phyloP scores from a whole-genome alignment of 2,329 filamentous ascomycete species.

The Stachybotrys chlorohalonatus region DNA sequence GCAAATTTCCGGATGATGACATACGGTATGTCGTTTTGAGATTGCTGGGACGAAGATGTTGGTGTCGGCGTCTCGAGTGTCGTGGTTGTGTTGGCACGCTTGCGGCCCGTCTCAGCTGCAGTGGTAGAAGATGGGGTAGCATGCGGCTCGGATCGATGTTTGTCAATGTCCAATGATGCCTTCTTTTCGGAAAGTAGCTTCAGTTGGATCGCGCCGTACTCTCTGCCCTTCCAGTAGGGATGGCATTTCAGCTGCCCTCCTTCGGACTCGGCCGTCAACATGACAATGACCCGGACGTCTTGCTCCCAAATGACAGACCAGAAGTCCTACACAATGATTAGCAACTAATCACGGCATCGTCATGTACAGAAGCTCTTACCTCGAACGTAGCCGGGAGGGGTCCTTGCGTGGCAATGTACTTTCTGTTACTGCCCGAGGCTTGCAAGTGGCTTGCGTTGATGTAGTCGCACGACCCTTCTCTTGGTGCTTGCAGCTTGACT shows the following conservation, averaged over 20 bases:
- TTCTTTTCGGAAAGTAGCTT: slow-evolving; percentile 74
- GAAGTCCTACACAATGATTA: slow-evolving; percentile 61
- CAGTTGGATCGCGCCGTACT: slow-evolving; percentile 70
- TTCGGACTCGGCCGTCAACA: slow-evolving; percentile 91
- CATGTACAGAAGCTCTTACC: slow-evolving; percentile 37
- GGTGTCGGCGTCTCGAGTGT: slow-evolving; percentile 26
- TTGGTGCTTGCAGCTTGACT: slow-evolving; percentile 65
- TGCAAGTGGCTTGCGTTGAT: slow-evolving; percentile 88
- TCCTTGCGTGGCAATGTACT: slow-evolving; percentile 92
- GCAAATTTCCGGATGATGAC: slow-evolving; percentile 84
- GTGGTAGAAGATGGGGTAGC: slow-evolving; percentile 11
- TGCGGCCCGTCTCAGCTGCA: slow-evolving; percentile 32
- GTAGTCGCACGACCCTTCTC: slow-evolving; percentile 72
- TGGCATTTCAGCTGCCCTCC: slow-evolving; percentile 93
- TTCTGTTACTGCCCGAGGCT: slow-evolving; percentile 73
- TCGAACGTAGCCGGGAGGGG: slow-evolving; percentile 87
- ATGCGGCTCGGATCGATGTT: slow-evolving; percentile 32
- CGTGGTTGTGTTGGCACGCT: slow-evolving; percentile 46
- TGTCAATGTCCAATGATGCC: slow-evolving; percentile 64
- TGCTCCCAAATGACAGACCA: slow-evolving; percentile 98
- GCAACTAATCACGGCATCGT: background rate
- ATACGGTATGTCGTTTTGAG: slow-evolving; percentile 53
- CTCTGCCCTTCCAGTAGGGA: slow-evolving; percentile 76
- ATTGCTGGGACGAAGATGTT: slow-evolving; percentile 14
- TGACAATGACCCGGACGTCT: slow-evolving; percentile 88